These are phyloP conservation scores for Graphilbum ipis-grandicollis DNA, from an alignment of 2,329 filamentous ascomycete species.

Conservation along the genomic window DNA sequence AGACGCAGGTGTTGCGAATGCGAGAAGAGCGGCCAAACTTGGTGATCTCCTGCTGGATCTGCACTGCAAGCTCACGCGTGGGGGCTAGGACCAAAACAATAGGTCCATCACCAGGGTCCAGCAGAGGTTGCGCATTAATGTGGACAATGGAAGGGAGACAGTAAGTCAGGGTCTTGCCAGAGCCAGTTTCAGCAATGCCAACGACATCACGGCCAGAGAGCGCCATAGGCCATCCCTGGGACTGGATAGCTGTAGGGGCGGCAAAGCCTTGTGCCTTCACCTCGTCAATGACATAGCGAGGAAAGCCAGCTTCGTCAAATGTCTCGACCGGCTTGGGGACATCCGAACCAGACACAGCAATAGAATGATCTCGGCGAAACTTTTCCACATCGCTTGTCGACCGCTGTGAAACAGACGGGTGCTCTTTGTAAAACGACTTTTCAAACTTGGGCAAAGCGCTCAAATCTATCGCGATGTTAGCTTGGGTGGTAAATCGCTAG, in stretches of 20 bases:
- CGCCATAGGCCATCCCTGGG: conserved; percentile 98
- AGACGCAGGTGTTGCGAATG: conserved; percentile 97
- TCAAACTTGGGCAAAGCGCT: conserved; percentile 82
- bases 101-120: conserved; percentile 86
- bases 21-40: conserved; percentile 97
- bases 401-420: conserved; percentile 58
- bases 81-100: conserved; percentile 93
- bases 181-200: conserved; percentile 97
- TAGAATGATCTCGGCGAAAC: conserved; percentile 73
- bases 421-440: conserved; percentile 98
- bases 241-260: conserved; percentile 88
- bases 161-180: conserved; percentile 97
- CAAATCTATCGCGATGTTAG: conserved; percentile 41
- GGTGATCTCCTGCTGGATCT: conserved; percentile 96
- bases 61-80: conserved; percentile 92
- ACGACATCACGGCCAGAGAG: conserved; percentile 95
- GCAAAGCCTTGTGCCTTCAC: conserved; percentile 97
- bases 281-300: conserved; percentile 91
- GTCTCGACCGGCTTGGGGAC: conserved; percentile 90
- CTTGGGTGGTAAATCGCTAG: too few relatives aligned
- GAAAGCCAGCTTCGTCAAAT: conserved; percentile 96
- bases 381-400: conserved; percentile 66
- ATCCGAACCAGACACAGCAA: conserved; percentile 62
- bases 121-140: conserved; percentile 96
- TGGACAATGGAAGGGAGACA: conserved; percentile 96